Conservation (phyloP, 768 basidiomycete genomes). For the Suillus cothurnatus region DNA sequence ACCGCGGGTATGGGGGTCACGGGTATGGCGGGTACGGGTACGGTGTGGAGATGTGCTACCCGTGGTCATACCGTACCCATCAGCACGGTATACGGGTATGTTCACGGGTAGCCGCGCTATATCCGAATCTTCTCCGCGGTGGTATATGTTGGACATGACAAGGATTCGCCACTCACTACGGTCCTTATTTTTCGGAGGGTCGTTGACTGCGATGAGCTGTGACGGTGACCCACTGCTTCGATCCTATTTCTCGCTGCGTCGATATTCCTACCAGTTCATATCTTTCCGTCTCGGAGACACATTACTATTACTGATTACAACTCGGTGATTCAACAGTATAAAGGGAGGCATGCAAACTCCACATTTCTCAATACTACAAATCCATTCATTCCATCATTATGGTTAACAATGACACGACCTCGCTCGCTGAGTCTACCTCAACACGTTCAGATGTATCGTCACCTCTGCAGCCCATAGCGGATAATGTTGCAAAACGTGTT, state of each 20-base stretch:
- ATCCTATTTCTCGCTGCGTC: neutral
- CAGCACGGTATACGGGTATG: neutral
- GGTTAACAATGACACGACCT: too few species aligned
- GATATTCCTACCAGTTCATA: neutral
- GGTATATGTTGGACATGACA: neutral
- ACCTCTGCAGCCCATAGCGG: neutral
- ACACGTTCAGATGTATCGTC: too few species aligned
- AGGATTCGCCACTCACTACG: neutral
- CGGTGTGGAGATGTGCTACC: neutral
- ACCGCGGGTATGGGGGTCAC: neutral
- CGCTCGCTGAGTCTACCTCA: too few species aligned
- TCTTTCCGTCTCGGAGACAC: neutral
- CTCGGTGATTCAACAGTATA: too few species aligned
- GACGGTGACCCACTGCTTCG: neutral
- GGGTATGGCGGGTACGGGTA: neutral
- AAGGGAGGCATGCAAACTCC: too few species aligned
- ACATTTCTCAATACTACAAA: too few species aligned
- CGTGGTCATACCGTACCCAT: too few species aligned
- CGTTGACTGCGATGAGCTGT: neutral
- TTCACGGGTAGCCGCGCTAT: neutral
- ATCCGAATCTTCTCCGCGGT: neutral
- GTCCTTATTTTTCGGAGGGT: neutral
- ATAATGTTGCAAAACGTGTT: neutral
- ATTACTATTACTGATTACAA: too few species aligned
- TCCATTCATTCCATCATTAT: too few species aligned